These are phyloP conservation scores for Xenosphaeropsis pyriputrescens DNA, from an alignment of 2,329 filamentous ascomycete genomes.

Conservation along the genomic window DNA sequence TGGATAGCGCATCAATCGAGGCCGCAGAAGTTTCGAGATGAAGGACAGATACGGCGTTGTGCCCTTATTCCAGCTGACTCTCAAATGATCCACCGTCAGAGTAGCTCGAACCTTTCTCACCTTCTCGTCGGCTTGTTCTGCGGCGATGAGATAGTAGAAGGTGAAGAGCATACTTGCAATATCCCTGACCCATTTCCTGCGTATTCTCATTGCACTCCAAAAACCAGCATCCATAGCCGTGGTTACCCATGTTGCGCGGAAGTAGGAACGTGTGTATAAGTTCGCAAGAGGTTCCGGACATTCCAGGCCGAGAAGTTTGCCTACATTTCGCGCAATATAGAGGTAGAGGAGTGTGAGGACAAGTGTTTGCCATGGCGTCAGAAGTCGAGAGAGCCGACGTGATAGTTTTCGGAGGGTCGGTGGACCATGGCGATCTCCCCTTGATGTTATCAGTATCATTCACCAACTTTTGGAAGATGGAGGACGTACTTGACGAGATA, in stretches of 20 bases:
- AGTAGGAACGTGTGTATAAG: slow-evolving; percentile 84
- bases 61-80: slow-evolving; percentile 91
- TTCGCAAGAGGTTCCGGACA: slow-evolving; percentile 89
- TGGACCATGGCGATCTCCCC: slow-evolving; percentile 81
- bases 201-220: slow-evolving; percentile 95
- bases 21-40: slow-evolving; percentile 58
- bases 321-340: slow-evolving; percentile 86
- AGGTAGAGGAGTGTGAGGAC: slow-evolving; percentile 81
- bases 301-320: slow-evolving; percentile 79
- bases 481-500: slow-evolving; percentile 58
- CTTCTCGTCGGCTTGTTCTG: slow-evolving; percentile 92
- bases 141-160: slow-evolving; percentile 80
- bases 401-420: slow-evolving; percentile 60
- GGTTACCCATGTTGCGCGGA: slow-evolving; percentile 90
- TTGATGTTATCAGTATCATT: slow-evolving; percentile 19
- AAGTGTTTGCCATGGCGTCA: slow-evolving; percentile 84
- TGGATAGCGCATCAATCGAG: slow-evolving; percentile 65
- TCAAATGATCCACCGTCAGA: slow-evolving; percentile 79
- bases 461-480: slow-evolving; percentile 1
- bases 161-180: slow-evolving; percentile 73
- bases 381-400: slow-evolving; percentile 46
- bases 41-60: slow-evolving; percentile 74
- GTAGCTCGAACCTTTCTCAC: slow-evolving; percentile 78
- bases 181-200: slow-evolving; percentile 66
- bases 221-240: slow-evolving; percentile 93